Conservation (phyloP, 169 alveolate species). For the Plasmodium adleri region DNA sequence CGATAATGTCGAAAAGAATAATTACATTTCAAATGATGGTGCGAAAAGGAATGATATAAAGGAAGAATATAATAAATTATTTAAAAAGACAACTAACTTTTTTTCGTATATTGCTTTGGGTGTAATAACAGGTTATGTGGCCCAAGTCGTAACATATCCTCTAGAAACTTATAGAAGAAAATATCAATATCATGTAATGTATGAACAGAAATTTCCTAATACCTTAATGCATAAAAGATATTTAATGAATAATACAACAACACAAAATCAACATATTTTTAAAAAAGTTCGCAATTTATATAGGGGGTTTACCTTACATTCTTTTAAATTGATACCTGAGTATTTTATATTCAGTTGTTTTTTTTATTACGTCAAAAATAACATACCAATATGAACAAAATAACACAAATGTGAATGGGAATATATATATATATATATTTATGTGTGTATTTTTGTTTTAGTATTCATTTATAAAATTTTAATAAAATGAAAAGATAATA, state of each 20-base stretch:
- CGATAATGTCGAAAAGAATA: not conserved
- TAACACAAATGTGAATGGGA: too few species aligned
- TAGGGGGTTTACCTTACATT: conserved; percentile 58
- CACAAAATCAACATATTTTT: conserved; percentile 10
- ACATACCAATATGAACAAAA: conserved; percentile 36
- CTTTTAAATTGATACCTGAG: conserved; percentile 71
- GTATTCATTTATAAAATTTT: not conserved
- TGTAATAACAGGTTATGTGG: conserved; percentile 63
- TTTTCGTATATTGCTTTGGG: conserved; percentile 59
- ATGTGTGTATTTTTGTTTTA: not conserved
- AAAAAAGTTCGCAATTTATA: conserved; percentile 35
- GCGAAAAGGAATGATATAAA: conserved; percentile 9
- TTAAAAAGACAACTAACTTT: conserved; percentile 42
- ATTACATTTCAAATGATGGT: conserved; percentile 2
- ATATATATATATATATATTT: not conserved
- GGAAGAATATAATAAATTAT: conserved; percentile 62
- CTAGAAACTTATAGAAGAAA: conserved; percentile 56
- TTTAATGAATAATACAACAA: conserved; percentile 12
- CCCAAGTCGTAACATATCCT: conserved; percentile 64
- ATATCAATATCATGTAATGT: conserved; percentile 52
- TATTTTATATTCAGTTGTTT: conserved; percentile 70
- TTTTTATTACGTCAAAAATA: conserved; percentile 64
- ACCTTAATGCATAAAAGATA: conserved; percentile 11
- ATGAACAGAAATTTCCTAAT: conserved; percentile 57
- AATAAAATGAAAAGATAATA: not conserved